Evolutionary conservation across 306 rosid genomes (phyloP).

Genomic region (Acacia melanoxylon): DNA sequence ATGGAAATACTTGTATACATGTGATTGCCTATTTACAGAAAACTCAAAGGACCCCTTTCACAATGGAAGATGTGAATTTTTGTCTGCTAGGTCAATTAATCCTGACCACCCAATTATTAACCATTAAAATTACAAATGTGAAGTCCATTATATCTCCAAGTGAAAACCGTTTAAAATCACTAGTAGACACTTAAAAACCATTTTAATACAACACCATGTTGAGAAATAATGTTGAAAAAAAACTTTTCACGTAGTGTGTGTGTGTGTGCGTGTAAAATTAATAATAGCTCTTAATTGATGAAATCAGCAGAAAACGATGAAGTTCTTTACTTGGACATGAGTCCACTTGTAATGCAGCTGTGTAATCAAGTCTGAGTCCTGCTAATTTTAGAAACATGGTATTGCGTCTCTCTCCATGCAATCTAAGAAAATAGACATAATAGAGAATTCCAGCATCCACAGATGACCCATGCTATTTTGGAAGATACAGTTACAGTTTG

Average conservation of each 20-base stretch:
- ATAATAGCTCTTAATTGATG: background rate
- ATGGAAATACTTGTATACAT: background rate
- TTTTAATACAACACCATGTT: background rate
- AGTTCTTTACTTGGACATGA: conserved; percentile 9
- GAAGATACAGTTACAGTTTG: background rate
- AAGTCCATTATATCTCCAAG: background rate
- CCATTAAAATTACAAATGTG: background rate
- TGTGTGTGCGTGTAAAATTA: background rate
- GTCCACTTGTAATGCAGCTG: conserved; percentile 14
- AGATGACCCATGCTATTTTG: background rate
- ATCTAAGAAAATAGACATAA: background rate
- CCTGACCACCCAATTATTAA: background rate
- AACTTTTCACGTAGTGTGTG: background rate
- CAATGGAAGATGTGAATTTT: background rate
- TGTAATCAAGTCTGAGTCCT: background rate
- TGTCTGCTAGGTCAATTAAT: conserved; percentile 8
- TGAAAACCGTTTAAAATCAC: conserved; percentile 10
- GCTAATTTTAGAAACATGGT: background rate
- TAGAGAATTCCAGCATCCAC: background rate
- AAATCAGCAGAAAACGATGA: conserved; percentile 27
- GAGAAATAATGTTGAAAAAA: background rate
- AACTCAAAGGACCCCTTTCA: conserved; percentile 19
- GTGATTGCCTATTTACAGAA: conserved; percentile 3
- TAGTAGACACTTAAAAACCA: background rate
- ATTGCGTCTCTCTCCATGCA: background rate